Evolutionary conservation across 208 protist genomes (phyloP), one percentile per base, ranked within the genome.

Genomic region (Tritrichomonas foetus): DNA sequence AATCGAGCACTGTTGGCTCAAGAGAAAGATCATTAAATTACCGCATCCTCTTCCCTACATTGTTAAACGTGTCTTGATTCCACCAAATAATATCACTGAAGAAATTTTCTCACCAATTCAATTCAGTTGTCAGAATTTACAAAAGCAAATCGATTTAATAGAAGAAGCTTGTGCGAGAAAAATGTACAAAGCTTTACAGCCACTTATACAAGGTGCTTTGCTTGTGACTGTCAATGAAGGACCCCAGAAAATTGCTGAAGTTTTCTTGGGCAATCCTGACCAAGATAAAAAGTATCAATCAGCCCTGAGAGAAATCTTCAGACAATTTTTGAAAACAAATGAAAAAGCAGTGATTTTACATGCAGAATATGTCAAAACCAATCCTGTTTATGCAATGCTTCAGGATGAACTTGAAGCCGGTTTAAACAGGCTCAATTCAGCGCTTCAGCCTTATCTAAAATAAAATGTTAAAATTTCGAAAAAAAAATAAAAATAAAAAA

Each of bases 191-290:
- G 78, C 44, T 3, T 39, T 89, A n/a, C 78, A 89, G 47, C 47
- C 47, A 16, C 30, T 89, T 3, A 57, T 89, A 3, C 78, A 89
- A 89, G 78, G 78, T 16, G 53, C 78, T 53, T 50, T 89, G 27
- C 47, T 89, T 16, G 78, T 89, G 2, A 41, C 53, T n/a, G 78
- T 89, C 39, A 89, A 89, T n/a, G 78, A 89, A 61, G 78, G 78
- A 22, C 78, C 78, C 25, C 11, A 89, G 39, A 89, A 89, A 39
- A 89, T 89, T 44, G 78, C 78, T 3, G 41, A 53, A 33, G 47
- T 89, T 3, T 89, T 89, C 78, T 16, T 89, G 0, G 47, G 47
- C 30, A 13, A 16, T 36, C 53, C 0, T n/a, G 16, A 57, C 8
- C 78, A 89, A 16, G 13, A 53, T 8, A 20, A n/a, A 39, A n/a